Conservation (phyloP, 768 basidiomycete species). For the Steccherinum ochraceum region DNA sequence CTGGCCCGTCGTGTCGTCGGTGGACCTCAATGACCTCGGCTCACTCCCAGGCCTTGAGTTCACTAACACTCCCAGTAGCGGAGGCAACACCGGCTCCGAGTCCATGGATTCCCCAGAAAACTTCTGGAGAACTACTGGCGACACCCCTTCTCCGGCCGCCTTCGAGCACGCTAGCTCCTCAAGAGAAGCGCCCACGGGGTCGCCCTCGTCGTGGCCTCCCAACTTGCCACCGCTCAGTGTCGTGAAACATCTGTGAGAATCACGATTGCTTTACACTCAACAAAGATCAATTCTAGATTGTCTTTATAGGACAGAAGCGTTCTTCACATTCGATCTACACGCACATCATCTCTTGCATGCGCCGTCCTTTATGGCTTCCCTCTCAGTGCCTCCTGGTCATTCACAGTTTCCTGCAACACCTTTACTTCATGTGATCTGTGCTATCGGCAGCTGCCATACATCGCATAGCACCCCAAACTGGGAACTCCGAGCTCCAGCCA, state of each 20-base stretch:
- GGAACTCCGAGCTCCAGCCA: neutral
- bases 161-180: too few species aligned
- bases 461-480: neutral
- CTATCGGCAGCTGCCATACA: slow-evolving; percentile 58
- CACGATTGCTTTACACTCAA: neutral
- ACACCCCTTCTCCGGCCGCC: too few species aligned
- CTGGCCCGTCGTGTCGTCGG: neutral
- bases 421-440: slow-evolving; percentile 78
- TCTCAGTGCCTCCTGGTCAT: slow-evolving; percentile 57
- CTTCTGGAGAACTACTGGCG: neutral
- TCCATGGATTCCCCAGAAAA: neutral
- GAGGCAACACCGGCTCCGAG: neutral
- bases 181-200: too few species aligned
- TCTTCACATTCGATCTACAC: slow-evolving; percentile 73
- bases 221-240: slow-evolving; percentile 8
- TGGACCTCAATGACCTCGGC: neutral
- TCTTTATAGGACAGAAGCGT: slow-evolving; percentile 55
- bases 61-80: neutral
- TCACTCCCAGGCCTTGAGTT: neutral
- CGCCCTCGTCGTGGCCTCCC: slow-evolving; percentile 7
- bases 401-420: slow-evolving; percentile 65
- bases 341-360: slow-evolving; percentile 62
- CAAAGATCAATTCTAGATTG: neutral
- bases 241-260: slow-evolving; percentile 7
- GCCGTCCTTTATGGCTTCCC: slow-evolving; percentile 50